Base-by-base conservation (phyloP, 192 early-diverging fungal genomes). In the Geosiphon pyriformis region DNA sequence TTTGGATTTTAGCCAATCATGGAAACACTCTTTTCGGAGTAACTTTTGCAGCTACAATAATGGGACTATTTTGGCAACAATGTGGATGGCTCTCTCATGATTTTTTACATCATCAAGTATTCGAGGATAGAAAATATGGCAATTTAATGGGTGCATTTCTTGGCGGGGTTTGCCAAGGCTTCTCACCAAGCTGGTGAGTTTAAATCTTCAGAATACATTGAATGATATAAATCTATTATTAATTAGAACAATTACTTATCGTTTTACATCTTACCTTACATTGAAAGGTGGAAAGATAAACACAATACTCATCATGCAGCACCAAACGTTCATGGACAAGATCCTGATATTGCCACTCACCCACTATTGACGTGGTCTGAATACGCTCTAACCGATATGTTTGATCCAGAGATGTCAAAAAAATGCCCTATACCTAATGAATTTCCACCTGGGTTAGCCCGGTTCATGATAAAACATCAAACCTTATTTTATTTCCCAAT, bases 301-400 rank as follows among this genome's bases (percentile, higher is more conserved):
- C 91, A 93, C 80, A 88, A 86, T 79, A 91, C 90, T 20, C 91
- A 93, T 71, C 91, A 93, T 74, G 84, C 82, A 4, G 80, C 82
- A 7, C 87, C 91, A 66, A 93, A 93, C 70, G 82, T 93, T 50
- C 87, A 89, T 70, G 75, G 76, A 3, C 79, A 85, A 34, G 91
- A 93, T 82, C 91, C 91, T 47, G 91, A 93, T 73, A 93, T 93
- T 62, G 77, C 87, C 74, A 93, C 91, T 11, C 80, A 88, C 70
- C 91, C 91, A 30, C 74, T 89, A 32, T 79, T 93, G 52, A 85
- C 87, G 55, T 93, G 91, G 91, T 78, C 74, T 54, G 85, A 87
- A 69, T 75, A 83, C 68, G 78, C 85, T 29, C 52, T 80, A 25
- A 74, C 79, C 46, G 81, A 80, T 62, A 69, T 79, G 22, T 80